Base-by-base conservation (phyloP, 106 monocot genomes). In the Narthecium ossifragum region DNA sequence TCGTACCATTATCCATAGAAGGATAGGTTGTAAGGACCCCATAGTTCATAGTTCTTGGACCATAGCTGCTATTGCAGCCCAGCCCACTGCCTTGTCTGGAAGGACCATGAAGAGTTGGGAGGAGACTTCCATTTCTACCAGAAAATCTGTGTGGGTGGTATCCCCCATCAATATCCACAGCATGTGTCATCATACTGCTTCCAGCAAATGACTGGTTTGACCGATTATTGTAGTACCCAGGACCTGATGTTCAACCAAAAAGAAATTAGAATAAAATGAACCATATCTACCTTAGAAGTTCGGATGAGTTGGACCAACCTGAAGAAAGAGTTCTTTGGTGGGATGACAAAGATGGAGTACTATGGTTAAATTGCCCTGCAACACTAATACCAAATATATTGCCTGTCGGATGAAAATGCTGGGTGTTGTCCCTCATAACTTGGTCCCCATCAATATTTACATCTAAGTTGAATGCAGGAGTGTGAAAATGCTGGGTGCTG, bases 381-480 rank as follows among this genome's bases (percentile, higher is more conserved):
- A 63, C 60, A 66, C 27, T 52, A 31, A 28, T 8, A 62, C 46
- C 63, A 49, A 29, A 62, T 14, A 53, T 17, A 75, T 33, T 63
- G 38, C 70, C 32, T n/a, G 23, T 32, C 39, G 62, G 29, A 70
- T 45, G 59, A 31, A 31, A 59, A 66, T 72, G 56, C 14, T 26
- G 66, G 61, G 68, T n/a, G n/a, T n/a, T n/a, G n/a, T n/a, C n/a
- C n/a, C n/a, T n/a, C n/a, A n/a, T n/a, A n/a, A 25, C 37, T 62
- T 72, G 37, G 37, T 26, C 31, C 4, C 57, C 52, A 63, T 46
- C 13, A 31, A 52, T 52, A 20, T 70, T 75, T n/a, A 27, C 20
- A 65, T 72, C 76, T 18, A 77, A 50, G 22, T 51, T 55, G 46
- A 31, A 12, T 27, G 57, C 20, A 43, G 66, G 58, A 3, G 47